A percentile compares a stretch with the other conserved stretches of the same genome.
Evolutionary conservation across 179 eudicot species (phyloP).

Genomic region (Carnegiea gigantea): DNA sequence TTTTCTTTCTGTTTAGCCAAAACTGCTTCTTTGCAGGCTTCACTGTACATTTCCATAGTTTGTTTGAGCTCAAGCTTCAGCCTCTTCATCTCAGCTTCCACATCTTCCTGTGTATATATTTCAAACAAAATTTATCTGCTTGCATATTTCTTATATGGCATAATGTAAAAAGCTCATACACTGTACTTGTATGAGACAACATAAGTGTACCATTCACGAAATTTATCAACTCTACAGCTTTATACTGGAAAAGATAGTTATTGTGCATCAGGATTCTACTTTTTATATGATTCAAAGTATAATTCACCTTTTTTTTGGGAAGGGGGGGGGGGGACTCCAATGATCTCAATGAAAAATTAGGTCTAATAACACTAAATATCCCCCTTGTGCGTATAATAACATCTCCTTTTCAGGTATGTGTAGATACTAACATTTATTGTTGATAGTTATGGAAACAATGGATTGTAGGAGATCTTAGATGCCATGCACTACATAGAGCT

Average conservation of each 20-base stretch:
- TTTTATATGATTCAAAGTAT: no score
- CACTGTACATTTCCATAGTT: conserved; percentile 85
- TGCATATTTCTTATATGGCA: conserved; percentile 1
- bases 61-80: conserved; percentile 79
- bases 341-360: no score
- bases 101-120: conserved; percentile 53
- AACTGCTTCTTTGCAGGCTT: conserved; percentile 94
- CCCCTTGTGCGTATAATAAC: neutral
- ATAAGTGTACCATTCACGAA: neutral
- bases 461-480: neutral
- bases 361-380: neutral
- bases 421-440: neutral
- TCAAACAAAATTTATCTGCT: neutral
- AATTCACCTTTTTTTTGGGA: no score
- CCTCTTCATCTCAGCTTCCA: conserved; percentile 80
- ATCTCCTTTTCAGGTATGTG: neutral
- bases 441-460: neutral
- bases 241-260: neutral
- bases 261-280: neutral
- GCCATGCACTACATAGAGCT: neutral
- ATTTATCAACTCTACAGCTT: neutral
- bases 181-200: neutral
- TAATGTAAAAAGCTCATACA: neutral
- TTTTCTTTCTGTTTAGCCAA: conserved; percentile 50
- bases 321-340: no score